phyloP scores from a whole-genome alignment of 2,329 filamentous ascomycete species.

The Alternaria sp. region DNA sequence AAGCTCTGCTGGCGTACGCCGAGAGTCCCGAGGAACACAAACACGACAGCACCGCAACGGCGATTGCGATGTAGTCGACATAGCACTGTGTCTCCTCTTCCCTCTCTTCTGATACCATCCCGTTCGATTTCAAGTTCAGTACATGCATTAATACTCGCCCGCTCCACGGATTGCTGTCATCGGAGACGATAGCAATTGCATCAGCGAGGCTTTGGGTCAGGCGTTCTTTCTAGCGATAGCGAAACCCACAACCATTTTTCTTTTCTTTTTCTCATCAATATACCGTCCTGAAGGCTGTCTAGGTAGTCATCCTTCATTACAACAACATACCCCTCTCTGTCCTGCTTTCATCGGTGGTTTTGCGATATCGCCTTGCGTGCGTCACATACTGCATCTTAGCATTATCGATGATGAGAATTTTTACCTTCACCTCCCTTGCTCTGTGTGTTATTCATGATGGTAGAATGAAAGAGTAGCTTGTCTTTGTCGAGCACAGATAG shows the following conservation, averaged over 20 bases:
- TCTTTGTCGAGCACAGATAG: neutral
- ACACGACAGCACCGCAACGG: conserved; percentile 12
- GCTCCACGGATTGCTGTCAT: neutral
- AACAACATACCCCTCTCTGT: conserved; percentile 13
- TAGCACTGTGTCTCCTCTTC: neutral
- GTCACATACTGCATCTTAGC: conserved; percentile 1
- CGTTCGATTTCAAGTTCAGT: neutral
- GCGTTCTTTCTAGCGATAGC: neutral
- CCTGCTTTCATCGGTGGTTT: neutral
- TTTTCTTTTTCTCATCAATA: neutral
- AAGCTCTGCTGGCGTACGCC: conserved; percentile 43
- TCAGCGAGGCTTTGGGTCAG: neutral
- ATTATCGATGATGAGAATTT: neutral
- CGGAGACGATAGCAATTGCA: neutral
- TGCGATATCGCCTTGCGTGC: neutral
- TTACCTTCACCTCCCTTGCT: neutral
- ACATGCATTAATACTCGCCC: conserved; percentile 6
- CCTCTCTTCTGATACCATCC: neutral
- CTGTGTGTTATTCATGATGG: neutral
- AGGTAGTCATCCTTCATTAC: neutral
- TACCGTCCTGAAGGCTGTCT: neutral
- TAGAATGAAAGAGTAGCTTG: neutral
- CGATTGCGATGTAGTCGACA: conserved; percentile 4
- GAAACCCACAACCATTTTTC: neutral
- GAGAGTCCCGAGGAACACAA: conserved; percentile 24